Evolutionary conservation across 2,329 filamentous ascomycete species (phyloP).

Genomic region (Beauveria medogensis): DNA sequence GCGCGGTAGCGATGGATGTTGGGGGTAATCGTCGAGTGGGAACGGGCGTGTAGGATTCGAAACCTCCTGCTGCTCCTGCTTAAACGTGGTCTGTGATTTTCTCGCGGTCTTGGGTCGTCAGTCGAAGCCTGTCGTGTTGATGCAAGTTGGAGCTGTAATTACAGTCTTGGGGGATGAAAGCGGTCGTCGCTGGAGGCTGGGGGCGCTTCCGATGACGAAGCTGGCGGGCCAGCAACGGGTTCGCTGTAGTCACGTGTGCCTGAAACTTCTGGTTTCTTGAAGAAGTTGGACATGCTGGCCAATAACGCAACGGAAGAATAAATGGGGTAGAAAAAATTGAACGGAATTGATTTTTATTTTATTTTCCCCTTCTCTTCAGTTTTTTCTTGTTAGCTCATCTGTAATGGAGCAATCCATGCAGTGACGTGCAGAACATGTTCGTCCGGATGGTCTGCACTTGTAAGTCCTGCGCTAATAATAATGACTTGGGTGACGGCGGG

Average conservation of each 20-base stretch:
- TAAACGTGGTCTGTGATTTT: not conserved
- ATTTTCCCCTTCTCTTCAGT: too few species aligned
- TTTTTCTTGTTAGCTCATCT: too few species aligned
- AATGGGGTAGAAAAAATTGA: too few species aligned
- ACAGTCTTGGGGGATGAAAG: not conserved
- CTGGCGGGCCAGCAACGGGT: not conserved
- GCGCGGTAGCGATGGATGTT: not conserved
- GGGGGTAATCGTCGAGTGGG: not conserved
- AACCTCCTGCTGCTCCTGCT: not conserved
- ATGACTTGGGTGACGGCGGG: too few species aligned
- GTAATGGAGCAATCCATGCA: too few species aligned
- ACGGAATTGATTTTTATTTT: too few species aligned
- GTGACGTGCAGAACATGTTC: too few species aligned
- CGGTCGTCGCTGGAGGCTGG: constrained; percentile 1
- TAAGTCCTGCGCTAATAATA: too few species aligned
- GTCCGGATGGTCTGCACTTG: too few species aligned
- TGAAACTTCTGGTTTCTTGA: too few species aligned
- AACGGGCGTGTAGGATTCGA: not conserved
- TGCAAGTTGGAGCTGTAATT: not conserved
- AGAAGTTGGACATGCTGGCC: not conserved
- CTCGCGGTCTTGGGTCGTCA: not conserved
- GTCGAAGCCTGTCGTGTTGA: not conserved
- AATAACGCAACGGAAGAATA: not conserved
- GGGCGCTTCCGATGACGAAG: constrained; percentile 4
- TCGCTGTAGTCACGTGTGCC: not conserved